These are phyloP conservation scores for Salicornia ramosissima DNA, from an alignment of 148 eudicot genomes.

Conservation along the genomic window DNA sequence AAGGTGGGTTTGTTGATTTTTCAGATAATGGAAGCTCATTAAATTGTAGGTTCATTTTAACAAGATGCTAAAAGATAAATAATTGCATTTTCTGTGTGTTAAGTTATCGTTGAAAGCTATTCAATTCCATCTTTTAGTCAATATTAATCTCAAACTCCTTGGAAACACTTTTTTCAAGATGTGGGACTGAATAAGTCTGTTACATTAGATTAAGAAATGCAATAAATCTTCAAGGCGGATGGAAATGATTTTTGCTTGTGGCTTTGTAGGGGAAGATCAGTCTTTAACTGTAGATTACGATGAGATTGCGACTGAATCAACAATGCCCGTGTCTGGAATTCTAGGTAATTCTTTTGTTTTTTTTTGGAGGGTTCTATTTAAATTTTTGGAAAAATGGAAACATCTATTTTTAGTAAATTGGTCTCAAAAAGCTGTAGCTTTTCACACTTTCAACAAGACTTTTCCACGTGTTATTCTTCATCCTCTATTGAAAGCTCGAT, in stretches of 20 bases:
- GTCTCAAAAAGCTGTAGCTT: too few species aligned
- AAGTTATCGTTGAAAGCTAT: background rate
- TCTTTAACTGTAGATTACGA: background rate
- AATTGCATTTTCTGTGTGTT: background rate
- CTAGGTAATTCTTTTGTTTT: background rate
- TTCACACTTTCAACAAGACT: too few species aligned
- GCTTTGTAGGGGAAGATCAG: background rate
- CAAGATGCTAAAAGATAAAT: constrained; percentile 27
- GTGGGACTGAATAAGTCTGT: background rate
- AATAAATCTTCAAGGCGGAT: background rate
- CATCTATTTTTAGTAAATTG: too few species aligned
- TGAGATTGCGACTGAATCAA: background rate
- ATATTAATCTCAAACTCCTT: background rate
- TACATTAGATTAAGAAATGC: background rate
- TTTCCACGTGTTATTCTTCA: too few species aligned
- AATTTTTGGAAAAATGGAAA: too few species aligned
- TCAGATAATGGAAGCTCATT: background rate
- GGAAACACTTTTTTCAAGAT: background rate
- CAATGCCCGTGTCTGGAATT: background rate
- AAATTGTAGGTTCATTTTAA: constrained; percentile 3
- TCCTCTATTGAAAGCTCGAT: too few species aligned
- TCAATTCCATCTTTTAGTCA: background rate
- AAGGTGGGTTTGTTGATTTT: constrained; percentile 18
- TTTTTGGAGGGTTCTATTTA: too few species aligned
- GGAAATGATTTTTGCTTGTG: background rate